These are phyloP conservation scores for Claviceps capensis DNA, from an alignment of 2,329 filamentous ascomycete species.

Conservation along the genomic window DNA sequence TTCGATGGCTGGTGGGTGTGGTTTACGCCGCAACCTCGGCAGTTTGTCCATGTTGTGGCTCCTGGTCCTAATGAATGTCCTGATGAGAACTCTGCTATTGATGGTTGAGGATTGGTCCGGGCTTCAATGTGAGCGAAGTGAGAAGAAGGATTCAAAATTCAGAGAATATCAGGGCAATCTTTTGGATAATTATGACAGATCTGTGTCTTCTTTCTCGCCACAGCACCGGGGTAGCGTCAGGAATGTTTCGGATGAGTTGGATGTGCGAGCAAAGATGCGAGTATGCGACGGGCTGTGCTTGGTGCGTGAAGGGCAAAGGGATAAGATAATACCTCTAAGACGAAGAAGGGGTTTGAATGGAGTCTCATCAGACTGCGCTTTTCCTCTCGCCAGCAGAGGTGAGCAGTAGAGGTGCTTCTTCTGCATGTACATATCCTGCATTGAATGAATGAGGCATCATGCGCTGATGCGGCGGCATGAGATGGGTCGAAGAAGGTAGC, in stretches of 20 bases:
- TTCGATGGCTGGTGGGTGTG: slow-evolving; percentile 29
- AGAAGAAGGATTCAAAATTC: not conserved
- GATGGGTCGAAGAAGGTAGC: not conserved
- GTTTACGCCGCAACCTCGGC: slow-evolving; percentile 29
- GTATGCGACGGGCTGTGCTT: not conserved
- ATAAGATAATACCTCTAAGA: not conserved
- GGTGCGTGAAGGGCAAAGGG: not conserved
- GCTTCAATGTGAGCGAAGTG: not conserved
- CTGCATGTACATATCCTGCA: not conserved
- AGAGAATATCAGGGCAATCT: too few relatives aligned
- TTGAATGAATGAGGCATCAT: not conserved
- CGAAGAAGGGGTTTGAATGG: not conserved
- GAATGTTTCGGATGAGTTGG: not conserved
- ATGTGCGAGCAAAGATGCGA: not conserved
- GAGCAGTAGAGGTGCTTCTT: not conserved
- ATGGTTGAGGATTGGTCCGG: not conserved
- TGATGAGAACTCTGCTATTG: not conserved
- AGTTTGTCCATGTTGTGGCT: slow-evolving; percentile 25
- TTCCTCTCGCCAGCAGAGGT: slow-evolving; percentile 5
- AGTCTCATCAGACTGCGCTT: not conserved
- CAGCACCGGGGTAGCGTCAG: not conserved
- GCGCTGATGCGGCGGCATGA: not conserved
- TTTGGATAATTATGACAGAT: too few relatives aligned
- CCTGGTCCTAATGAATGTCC: too few relatives aligned
- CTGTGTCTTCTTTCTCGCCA: not conserved